Conservation (phyloP, 768 basidiomycete genomes). For the Tephrocybe sp. region DNA sequence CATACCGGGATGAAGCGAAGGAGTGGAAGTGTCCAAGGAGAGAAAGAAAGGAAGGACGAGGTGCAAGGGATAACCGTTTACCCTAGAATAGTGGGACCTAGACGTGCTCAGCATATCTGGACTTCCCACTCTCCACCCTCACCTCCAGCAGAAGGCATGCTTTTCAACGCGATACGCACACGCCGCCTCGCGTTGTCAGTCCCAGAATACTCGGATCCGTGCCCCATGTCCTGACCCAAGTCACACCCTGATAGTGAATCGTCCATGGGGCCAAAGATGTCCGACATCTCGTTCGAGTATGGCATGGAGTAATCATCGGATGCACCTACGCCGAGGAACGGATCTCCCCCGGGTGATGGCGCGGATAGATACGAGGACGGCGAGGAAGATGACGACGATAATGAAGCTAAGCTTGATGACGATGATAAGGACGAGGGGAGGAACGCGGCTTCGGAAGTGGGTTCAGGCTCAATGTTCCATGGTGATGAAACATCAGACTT, state of each 20-base stretch:
- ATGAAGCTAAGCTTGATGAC: slow-evolving; percentile 7
- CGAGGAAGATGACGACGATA: slow-evolving; percentile 25
- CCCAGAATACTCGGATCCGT: slow-evolving; percentile 38
- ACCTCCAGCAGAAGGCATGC: slow-evolving; percentile 57
- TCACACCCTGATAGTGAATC: slow-evolving; percentile 27
- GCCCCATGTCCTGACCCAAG: slow-evolving; percentile 33
- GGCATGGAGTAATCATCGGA: slow-evolving; percentile 37
- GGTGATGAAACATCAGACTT: slow-evolving; percentile 26
- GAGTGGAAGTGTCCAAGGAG: neutral
- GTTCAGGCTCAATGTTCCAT: slow-evolving; percentile 24
- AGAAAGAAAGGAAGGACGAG: slow-evolving; percentile 4
- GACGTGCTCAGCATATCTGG: slow-evolving; percentile 53
- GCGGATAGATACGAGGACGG: slow-evolving; percentile 39
- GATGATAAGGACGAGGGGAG: slow-evolving; percentile 21
- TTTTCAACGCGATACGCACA: slow-evolving; percentile 68
- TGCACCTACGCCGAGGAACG: slow-evolving; percentile 59
- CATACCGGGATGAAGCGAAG: slow-evolving; percentile 6
- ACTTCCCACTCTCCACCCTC: slow-evolving; percentile 83
- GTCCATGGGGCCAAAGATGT: slow-evolving; percentile 33
- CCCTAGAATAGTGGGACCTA: neutral
- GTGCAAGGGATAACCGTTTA: neutral
- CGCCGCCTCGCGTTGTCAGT: slow-evolving; percentile 44
- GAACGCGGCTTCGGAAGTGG: slow-evolving; percentile 25
- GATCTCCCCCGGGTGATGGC: slow-evolving; percentile 42
- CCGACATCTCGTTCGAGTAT: slow-evolving; percentile 31